Conservation (phyloP, 257 asterid genomes). For the Henckelia pumila region DNA sequence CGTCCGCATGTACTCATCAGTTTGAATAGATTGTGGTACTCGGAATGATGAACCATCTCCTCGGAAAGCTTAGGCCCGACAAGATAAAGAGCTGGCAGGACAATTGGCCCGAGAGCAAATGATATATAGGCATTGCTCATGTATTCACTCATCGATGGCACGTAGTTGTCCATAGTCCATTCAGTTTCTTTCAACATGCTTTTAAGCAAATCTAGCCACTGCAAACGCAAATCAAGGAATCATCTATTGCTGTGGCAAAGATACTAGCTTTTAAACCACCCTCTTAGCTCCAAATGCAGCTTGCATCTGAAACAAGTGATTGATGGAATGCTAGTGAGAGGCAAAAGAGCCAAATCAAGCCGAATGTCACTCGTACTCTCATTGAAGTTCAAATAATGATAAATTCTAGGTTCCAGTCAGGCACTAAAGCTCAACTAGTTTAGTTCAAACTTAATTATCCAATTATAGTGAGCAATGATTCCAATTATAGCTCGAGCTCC, state of each 20-base stretch:
- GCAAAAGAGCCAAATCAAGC: neutral
- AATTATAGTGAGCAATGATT: too few relatives aligned
- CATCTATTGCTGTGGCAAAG: slow-evolving; percentile 1
- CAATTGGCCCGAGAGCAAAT: slow-evolving; percentile 86
- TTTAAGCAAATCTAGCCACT: slow-evolving; percentile 74
- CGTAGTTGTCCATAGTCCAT: slow-evolving; percentile 46
- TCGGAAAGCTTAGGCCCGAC: slow-evolving; percentile 78
- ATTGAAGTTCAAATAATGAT: neutral
- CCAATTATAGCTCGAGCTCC: too few relatives aligned
- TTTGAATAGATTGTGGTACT: slow-evolving; percentile 51
- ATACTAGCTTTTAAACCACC: neutral
- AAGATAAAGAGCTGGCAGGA: slow-evolving; percentile 78
- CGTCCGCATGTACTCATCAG: slow-evolving; percentile 80
- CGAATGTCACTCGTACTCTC: neutral
- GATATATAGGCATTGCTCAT: slow-evolving; percentile 69
- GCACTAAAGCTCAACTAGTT: too few relatives aligned
- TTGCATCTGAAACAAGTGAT: neutral
- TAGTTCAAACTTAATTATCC: too few relatives aligned
- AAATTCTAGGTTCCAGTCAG: too few relatives aligned
- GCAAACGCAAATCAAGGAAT: slow-evolving; percentile 31
- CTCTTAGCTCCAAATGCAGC: neutral
- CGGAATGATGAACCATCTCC: slow-evolving; percentile 57
- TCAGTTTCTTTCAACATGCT: slow-evolving; percentile 83
- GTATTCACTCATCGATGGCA: slow-evolving; percentile 67
- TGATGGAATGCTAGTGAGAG: neutral